Percentiles rank a stretch among this genome's conserved stretches.
Evolutionary conservation across 768 basidiomycete species (phyloP).

Genomic region (Lactarius trivialis): DNA sequence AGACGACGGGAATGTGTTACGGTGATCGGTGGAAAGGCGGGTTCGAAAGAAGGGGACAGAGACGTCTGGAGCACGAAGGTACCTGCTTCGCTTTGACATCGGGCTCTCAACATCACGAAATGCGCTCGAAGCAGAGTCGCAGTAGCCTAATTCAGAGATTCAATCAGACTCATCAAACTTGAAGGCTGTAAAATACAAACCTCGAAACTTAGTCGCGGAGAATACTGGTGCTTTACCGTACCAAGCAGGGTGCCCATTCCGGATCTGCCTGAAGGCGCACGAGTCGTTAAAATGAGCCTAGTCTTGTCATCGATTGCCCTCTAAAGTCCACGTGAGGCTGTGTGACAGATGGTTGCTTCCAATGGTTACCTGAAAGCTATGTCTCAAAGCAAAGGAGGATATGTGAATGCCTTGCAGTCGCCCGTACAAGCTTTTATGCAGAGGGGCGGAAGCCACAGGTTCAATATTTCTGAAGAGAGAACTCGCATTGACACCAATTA

Average conservation of each 20-base stretch:
- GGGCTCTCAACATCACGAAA: slow-evolving; percentile 11
- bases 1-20: slow-evolving; percentile 22
- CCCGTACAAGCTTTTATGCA: slow-evolving; percentile 1
- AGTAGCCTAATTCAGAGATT: slow-evolving; percentile 22
- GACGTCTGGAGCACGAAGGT: slow-evolving; percentile 14
- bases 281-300: slow-evolving; percentile 35
- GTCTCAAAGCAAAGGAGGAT: slow-evolving; percentile 35
- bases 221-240: slow-evolving; percentile 71
- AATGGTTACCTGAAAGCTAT: slow-evolving; percentile 38
- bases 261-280: slow-evolving; percentile 25
- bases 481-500: slow-evolving; percentile 44
- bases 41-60: slow-evolving; percentile 15
- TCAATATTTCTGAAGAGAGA: slow-evolving; percentile 38
- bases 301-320: slow-evolving; percentile 44
- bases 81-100: slow-evolving; percentile 15
- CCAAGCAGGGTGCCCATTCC: slow-evolving; percentile 40
- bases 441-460: neutral
- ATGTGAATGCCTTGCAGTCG: slow-evolving; percentile 33
- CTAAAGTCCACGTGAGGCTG: slow-evolving; percentile 30
- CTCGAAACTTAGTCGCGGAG: slow-evolving; percentile 48
- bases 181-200: slow-evolving; percentile 22
- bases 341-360: neutral
- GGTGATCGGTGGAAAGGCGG: slow-evolving; percentile 19
- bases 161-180: neutral
- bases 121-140: slow-evolving; percentile 22